These are phyloP conservation scores for Jackrogersella minutella DNA, from an alignment of 495 filamentous ascomycete genomes.

Conservation along the genomic window DNA sequence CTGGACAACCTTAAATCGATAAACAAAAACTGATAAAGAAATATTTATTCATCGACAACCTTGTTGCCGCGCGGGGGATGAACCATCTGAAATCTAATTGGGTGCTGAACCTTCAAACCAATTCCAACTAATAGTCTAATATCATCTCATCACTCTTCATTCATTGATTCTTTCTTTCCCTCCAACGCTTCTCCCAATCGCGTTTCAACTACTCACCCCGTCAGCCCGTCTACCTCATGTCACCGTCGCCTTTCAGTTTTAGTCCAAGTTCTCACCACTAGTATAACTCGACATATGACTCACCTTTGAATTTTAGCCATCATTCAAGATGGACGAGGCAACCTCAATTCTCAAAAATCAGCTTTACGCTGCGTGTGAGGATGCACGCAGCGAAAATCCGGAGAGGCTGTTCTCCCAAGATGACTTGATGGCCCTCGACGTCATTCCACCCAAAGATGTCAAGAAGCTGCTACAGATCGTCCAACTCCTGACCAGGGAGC, in stretches of 20 bases:
- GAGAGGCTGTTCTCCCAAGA: constrained; percentile 70
- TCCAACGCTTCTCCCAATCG: no score
- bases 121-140: no score
- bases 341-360: constrained; percentile 35
- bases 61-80: constrained; percentile 17
- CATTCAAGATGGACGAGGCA: constrained; percentile 39
- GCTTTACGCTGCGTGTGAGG: constrained; percentile 42
- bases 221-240: no score
- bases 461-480: constrained; percentile 65
- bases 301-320: constrained; percentile 15
- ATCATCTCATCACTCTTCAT: no score
- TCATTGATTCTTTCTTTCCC: no score
- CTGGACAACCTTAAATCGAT: no score
- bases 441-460: constrained; percentile 68
- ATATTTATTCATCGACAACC: constrained; percentile 4
- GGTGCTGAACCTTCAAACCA: no score
- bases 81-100: no score
- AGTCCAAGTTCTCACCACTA: neutral
- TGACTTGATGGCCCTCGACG: constrained; percentile 67
- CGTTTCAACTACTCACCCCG: no score
- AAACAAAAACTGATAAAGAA: constrained; percentile 21
- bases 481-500: constrained; percentile 70
- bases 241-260: no score
- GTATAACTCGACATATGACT: no score
- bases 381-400: constrained; percentile 45